Conservation (phyloP, 306 rosid genomes). For the Ceratonia siliqua region DNA sequence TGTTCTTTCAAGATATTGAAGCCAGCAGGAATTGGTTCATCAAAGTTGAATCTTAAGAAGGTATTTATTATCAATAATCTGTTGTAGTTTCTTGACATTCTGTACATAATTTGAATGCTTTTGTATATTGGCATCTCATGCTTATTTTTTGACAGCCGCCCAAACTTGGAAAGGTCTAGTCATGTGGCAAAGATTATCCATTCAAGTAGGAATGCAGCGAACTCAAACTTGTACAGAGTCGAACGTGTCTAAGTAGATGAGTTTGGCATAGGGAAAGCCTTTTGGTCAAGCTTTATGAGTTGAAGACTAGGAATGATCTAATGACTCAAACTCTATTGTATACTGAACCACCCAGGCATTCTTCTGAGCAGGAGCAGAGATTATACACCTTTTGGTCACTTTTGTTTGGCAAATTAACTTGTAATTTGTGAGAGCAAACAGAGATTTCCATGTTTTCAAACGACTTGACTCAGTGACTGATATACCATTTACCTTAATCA, state of each 20-base stretch:
- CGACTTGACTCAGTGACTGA: background rate
- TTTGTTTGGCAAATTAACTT: constrained; percentile 22
- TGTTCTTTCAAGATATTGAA: constrained; percentile 82
- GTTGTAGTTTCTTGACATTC: background rate
- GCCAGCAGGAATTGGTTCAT: constrained; percentile 52
- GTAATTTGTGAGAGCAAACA: constrained; percentile 22
- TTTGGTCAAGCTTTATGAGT: background rate
- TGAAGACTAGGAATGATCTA: constrained; percentile 11
- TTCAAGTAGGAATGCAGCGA: constrained; percentile 41
- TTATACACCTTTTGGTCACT: background rate
- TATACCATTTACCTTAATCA: background rate
- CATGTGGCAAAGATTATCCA: constrained; percentile 34
- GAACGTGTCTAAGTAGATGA: constrained; percentile 22
- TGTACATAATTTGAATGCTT: background rate
- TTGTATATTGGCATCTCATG: constrained; percentile 2
- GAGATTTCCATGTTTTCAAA: constrained; percentile 15
- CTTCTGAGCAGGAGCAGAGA: constrained; percentile 28
- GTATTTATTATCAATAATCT: constrained; percentile 34
- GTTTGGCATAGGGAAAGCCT: constrained; percentile 27
- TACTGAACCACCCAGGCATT: constrained; percentile 10
- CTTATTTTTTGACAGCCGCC: constrained; percentile 54
- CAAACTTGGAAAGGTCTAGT: constrained; percentile 53
- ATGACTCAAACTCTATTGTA: constrained; percentile 31
- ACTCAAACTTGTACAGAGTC: constrained; percentile 23
- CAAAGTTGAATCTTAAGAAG: constrained; percentile 52